Percentiles rank a stretch among this genome's conserved stretches.
phyloP scores from a whole-genome alignment of 768 basidiomycete genomes.

The Symmetrospora coprosmae region DNA sequence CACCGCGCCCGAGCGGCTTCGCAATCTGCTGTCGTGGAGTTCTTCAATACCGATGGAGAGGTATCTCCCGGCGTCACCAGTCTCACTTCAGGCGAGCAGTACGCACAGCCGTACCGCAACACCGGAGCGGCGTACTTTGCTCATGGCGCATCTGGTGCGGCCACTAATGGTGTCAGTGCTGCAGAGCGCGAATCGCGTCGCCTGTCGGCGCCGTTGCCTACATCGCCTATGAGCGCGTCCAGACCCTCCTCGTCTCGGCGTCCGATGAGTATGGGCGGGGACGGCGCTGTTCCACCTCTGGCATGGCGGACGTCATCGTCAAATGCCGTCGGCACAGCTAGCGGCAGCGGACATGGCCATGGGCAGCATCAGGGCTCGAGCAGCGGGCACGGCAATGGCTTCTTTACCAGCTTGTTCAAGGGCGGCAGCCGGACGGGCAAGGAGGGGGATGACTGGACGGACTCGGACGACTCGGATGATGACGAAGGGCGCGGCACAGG shows the following conservation, averaged over 20 bases:
- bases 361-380: background rate
- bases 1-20: conserved; percentile 5
- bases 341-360: background rate
- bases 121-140: too few species aligned
- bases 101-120: too few species aligned
- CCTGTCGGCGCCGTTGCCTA: background rate
- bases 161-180: too few species aligned
- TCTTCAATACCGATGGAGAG: background rate
- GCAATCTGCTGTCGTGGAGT: conserved; percentile 10
- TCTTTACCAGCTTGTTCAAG: conserved; percentile 12
- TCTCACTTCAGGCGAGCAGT: background rate
- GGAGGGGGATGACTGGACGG: conserved; percentile 10
- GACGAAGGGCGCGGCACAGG: background rate
- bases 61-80: background rate
- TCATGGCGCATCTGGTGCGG: too few species aligned
- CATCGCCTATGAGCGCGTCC: conserved; percentile 11
- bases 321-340: too few species aligned
- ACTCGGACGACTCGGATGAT: conserved; percentile 9
- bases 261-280: too few species aligned
- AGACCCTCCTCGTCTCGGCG: background rate
- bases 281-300: too few species aligned
- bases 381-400: conserved; percentile 8
- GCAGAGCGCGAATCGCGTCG: background rate
- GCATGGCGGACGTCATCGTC: too few species aligned
- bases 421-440: background rate